Evolutionary conservation across 2,329 filamentous ascomycete species (phyloP), one percentile per base, ranked within the genome.

Genomic region (Beauveria scarabaeidicola): DNA sequence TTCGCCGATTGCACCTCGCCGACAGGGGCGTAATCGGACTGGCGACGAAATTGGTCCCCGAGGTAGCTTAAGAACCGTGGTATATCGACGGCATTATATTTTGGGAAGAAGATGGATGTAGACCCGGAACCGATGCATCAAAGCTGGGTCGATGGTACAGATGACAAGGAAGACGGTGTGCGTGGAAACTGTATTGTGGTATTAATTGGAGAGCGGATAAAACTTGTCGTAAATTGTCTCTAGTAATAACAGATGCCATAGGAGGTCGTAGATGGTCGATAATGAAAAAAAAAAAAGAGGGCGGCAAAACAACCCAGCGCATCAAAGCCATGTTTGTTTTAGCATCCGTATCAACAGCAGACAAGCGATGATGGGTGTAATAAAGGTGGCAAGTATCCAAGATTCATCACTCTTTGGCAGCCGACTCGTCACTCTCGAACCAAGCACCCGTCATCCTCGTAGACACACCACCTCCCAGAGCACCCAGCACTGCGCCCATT

Each of bases 401-500:
- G 1, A 1, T 21, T n/a, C 9, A 17, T 51, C 29, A 51, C n/a
- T 41, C 13, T 11, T 53, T 41, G 17, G 10, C 9, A 10, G 46
- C 3, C 2, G 51, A 25, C 32, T 51, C 48, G 1, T 53, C n/a
- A 15, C 32, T 19, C 3, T 19, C 36, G 27, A 53, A 25, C 51
- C 51, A 53, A 17, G 32, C 13, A n/a, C 36, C 23, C 21, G 36
- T 21, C 36, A 41, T 53, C 36, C 51, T 40, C 36, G 38, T 53
- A 6, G 48, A 69, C 2, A 70, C 68, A 8, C 68, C 69, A 6
- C 69, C 69, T 15, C 67, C 68, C 55, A 71, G 62, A 5, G 67
- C 69, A 0, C 67, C 70, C 29, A 72, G 66, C 2, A 65, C 62
- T 7, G 69, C 69, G 13, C 64, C 68, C 55, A 71, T 59, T 4